Base-by-base conservation (phyloP, 1,284 basidiomycete species). In the Kwoniella shivajii region DNA sequence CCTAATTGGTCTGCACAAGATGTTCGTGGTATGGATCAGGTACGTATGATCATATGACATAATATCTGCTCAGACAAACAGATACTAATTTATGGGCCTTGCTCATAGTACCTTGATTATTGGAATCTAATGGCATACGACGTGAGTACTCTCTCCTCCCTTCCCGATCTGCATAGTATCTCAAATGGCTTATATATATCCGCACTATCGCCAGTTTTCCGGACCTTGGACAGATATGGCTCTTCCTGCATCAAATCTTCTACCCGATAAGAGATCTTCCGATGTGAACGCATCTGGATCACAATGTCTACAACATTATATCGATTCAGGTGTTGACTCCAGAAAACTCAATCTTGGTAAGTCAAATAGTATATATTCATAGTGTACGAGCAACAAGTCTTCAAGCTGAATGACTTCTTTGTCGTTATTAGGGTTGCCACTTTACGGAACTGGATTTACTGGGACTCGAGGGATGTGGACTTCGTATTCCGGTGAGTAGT, bases 71-170 rank as follows among this genome's bases (percentile, higher is more conserved):
- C 14, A 1, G 13, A 18, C 16, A 31, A 27, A 1, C 20, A 30
- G 14, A 48, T 1, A 18, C 30, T 43, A 10, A 22, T 24, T 29
- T 30, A 50, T 27, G 26, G 27, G 20, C 24, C 16, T 6, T 26
- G 20, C 39, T n/a, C 22, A 26, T 30, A 60, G 58, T 78, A 77
- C 33, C 76, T 92, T 45, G 83, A 81, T 34, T 90, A 86, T 77
- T 92, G 90, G 90, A 92, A 92, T 74, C 75, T 94, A 55, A 93
- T 94, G 91, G 86, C 86, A 3, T 89, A 89, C 63, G 88, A 89
- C 64, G 66, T 67, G 41, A 52, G 56, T 60, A 10, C 2, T 6
- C 7, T 16, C 9, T 1, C 20, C n/a, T 16, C 6, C 16, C 1
- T 24, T 6, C 24, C n/a, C n/a, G n/a, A n/a, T n/a, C n/a, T n/a